Evolutionary conservation across 2,329 filamentous ascomycete species (phyloP), one percentile per base, ranked within the genome.

Genomic region (Emergomyces orientalis): DNA sequence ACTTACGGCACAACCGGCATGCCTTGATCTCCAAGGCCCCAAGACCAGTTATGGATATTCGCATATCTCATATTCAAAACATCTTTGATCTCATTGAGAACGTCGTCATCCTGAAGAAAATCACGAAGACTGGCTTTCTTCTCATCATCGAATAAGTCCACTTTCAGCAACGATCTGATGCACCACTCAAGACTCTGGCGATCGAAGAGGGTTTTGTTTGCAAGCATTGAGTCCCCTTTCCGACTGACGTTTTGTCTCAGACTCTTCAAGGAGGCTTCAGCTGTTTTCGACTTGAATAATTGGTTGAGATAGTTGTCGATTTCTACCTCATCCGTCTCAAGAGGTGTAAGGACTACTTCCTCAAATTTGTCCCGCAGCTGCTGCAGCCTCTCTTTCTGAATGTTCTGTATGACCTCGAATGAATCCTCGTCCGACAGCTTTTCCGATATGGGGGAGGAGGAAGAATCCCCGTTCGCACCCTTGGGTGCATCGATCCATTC

Each of bases 21-120:
- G 5, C 76, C 77, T 19, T 75, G 70, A 7, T 73, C 67, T 1
- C 73, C 75, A 3, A 75, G 70, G 47, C 77, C 72, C 78, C 78
- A 80, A 13, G 76, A 71, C 78, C 77, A 80, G 27, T 73, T 73
- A 43, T 75, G 69, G 9, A 80, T 64, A 55, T 75, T 75, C 0
- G 73, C 72, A 62, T 74, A 77, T 55, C 77, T 72, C 69, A 80
- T 75, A 65, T 79, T 79, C 41, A 79, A 62, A 1, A 79, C 76
- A 63, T 79, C 76, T 1, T 72, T 72, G 47, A 80, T 78, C 67
- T 80, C 77, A 7, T 70, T 69, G 43, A 79, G 70, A 14, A 77
- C 75, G 0, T 76, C 71, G 1, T 72, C 67, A 63, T 73, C 78
- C 60, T 72, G 66, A 27, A 77, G 67, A 57, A 79, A 77, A 27